Evolutionary conservation across 139 green algal species (phyloP).

Genomic region (Nannochloris sp.): DNA sequence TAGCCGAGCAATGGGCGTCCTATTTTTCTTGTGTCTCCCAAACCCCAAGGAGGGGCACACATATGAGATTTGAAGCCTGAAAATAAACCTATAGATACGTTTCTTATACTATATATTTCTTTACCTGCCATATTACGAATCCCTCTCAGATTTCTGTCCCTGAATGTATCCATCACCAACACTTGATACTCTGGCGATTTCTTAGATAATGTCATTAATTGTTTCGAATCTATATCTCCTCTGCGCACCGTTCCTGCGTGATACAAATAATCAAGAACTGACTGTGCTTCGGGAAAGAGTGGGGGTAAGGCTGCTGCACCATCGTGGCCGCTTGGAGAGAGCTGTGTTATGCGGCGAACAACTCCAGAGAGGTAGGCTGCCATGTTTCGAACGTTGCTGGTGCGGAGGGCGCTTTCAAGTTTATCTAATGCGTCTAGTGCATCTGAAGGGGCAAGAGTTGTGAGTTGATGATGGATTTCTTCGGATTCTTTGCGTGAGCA

Average conservation of each 20-base stretch:
- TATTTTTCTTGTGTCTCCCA: background rate
- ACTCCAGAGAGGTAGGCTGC: constrained; percentile 14
- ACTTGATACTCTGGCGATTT: constrained; percentile 6
- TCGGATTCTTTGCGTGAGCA: no score
- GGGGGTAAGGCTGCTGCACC: background rate
- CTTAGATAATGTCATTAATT: background rate
- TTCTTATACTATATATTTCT: background rate
- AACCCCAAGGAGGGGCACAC: background rate
- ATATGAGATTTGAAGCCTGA: background rate
- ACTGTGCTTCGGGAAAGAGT: background rate
- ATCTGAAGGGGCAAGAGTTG: background rate
- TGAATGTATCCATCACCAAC: constrained; percentile 15
- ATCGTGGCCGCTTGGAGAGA: background rate
- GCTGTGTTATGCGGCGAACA: background rate
- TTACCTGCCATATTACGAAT: constrained; percentile 20
- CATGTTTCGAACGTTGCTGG: constrained; percentile 5
- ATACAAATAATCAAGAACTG: constrained; percentile 2
- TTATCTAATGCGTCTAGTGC: constrained; percentile 4
- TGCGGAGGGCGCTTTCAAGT: background rate
- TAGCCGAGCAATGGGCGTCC: background rate
- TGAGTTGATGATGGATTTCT: constrained; percentile 2
- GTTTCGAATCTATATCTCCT: constrained; percentile 10
- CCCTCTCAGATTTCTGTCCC: background rate
- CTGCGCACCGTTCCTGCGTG: background rate
- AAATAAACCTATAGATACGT: background rate